Evolutionary conservation across 129 eudicot genomes (phyloP).

Genomic region (Lactuca sativa): DNA sequence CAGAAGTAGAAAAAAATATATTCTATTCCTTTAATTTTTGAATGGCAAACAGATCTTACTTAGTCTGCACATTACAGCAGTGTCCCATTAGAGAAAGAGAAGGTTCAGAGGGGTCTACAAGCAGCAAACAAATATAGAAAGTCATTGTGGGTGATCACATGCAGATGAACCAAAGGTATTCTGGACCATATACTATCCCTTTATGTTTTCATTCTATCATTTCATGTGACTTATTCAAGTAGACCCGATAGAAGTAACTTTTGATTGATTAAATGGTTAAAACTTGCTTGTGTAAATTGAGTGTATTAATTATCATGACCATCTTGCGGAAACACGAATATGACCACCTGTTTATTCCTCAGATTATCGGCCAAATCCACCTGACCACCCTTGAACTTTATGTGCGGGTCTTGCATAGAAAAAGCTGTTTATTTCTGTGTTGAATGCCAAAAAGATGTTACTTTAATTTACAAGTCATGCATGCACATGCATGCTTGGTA

Average conservation of each 20-base stretch:
- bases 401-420: background rate
- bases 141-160: constrained; percentile 30
- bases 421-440: constrained; percentile 6
- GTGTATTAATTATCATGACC: background rate
- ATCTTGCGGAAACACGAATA: background rate
- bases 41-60: constrained; percentile 20
- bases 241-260: background rate
- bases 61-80: constrained; percentile 18
- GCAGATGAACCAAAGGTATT: constrained; percentile 21
- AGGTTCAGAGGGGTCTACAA: constrained; percentile 24
- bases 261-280: background rate
- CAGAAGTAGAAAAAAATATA: constrained; percentile 7
- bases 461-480: constrained; percentile 12
- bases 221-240: background rate
- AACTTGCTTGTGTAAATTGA: background rate
- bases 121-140: background rate
- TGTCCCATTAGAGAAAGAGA: constrained; percentile 29
- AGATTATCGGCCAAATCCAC: background rate
- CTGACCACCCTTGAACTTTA: background rate
- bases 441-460: constrained; percentile 19
- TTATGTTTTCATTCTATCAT: constrained; percentile 3
- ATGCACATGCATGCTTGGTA: constrained; percentile 15
- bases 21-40: background rate
- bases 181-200: constrained; percentile 22
- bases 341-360: background rate